Evolutionary conservation across 2,329 filamentous ascomycete species (phyloP).

Genomic region (Colletotrichum plurivorum): DNA sequence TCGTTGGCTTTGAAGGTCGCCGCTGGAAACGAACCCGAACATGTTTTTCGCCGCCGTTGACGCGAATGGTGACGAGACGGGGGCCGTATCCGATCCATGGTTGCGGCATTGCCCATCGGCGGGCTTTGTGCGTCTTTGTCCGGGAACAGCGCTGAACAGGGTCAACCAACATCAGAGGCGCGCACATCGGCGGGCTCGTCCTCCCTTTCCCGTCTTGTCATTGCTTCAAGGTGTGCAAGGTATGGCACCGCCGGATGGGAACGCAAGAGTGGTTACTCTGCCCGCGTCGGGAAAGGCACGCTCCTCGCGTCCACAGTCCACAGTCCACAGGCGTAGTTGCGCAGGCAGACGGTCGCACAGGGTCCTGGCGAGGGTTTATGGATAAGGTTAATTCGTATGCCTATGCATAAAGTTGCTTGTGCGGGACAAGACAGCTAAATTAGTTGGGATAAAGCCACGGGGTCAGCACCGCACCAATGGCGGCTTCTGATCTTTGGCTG

Average conservation of each 20-base stretch:
- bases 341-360: neutral
- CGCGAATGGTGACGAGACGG: constrained; percentile 10
- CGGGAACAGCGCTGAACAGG: constrained; percentile 18
- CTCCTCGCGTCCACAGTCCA: neutral
- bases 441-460: constrained; percentile 10
- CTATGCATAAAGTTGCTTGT: constrained; percentile 27
- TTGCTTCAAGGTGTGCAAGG: no score
- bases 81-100: constrained; percentile 10
- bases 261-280: no score
- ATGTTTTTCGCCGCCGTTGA: constrained; percentile 11
- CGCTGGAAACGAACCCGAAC: constrained; percentile 8
- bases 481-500: neutral
- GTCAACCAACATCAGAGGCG: neutral
- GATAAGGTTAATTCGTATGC: neutral
- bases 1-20: neutral
- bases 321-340: neutral
- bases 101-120: constrained; percentile 14
- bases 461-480: neutral
- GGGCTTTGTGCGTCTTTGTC: constrained; percentile 2
- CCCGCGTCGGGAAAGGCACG: neutral
- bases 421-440: constrained; percentile 11
- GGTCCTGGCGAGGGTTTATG: constrained; percentile 2
- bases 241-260: no score
- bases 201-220: no score
- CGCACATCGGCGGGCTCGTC: neutral